Conservation (phyloP, 176 grass and related monocot genomes). For the Urochloa ruziziensis region DNA sequence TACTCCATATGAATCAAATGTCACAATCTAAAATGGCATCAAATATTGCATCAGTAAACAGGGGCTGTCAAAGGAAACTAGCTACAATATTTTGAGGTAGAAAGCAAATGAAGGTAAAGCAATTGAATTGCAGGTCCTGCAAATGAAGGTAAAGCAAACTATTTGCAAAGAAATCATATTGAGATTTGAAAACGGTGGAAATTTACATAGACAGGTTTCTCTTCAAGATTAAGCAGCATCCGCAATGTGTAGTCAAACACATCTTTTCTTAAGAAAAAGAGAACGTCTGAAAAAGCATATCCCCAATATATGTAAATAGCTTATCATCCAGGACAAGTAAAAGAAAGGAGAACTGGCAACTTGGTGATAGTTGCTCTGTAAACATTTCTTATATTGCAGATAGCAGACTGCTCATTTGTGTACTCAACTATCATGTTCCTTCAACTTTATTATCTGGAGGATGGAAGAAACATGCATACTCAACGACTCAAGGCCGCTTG, state of each 20-base stretch:
- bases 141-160: not conserved
- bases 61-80: not conserved
- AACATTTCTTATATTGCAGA: not conserved
- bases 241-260: not conserved
- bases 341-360: not conserved
- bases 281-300: not conserved
- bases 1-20: slow-evolving; percentile 85
- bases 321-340: not conserved
- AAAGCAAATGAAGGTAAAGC: not conserved
- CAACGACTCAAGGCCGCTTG: not conserved
- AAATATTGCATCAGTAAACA: not conserved
- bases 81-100: not conserved
- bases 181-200: not conserved
- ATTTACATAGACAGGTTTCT: not conserved
- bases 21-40: slow-evolving; percentile 52
- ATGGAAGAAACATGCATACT: not conserved
- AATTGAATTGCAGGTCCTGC: not conserved
- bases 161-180: not conserved
- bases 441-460: not conserved
- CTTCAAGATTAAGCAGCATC: not conserved
- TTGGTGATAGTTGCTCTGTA: not conserved
- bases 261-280: not conserved
- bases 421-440: not conserved
- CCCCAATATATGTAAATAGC: not conserved
- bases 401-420: not conserved